Base-by-base conservation (phyloP, 805 yeast genomes). In the Candida krabiensis region DNA sequence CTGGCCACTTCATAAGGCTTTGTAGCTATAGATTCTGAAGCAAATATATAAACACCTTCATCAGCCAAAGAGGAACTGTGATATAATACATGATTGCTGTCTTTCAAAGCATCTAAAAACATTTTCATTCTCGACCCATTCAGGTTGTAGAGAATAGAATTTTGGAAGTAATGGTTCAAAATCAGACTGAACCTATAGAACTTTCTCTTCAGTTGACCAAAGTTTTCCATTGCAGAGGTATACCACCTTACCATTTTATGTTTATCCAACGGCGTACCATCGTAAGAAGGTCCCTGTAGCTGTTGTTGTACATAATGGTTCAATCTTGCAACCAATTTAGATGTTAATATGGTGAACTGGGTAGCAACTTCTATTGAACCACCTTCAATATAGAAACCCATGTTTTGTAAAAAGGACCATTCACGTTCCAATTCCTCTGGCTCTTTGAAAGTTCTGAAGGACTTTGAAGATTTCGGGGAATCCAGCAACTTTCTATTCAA, bases 371-470 rank as follows among this genome's bases (percentile, higher is more conserved):
- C 80, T 5, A 79, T 75, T 28, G 93, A 87, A 19, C 95, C 91
- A 5, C 87, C 85, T 28, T 85, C 89, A 19, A 93, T 74, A 49
- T 75, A 82, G 44, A 74, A 77, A 11, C 97, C 96, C 24, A 87
- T 72, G 50, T 80, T 80, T 50, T 77, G 85, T 47, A 93, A 67
- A 50, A 83, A 80, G 21, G 74, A 71, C 90, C 96, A 93, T 30
- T 86, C 86, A 37, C 72, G 77, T 53, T 88, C 95, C 33, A 93
- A 67, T 55, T 85, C 89, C 49, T 91, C 99, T 1, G 96, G 90
- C 53, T 87, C 97, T 53, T 87, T 87, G 61, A 86, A 87, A 0
- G 95, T 85, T 50, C 89, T 75, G 64, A 86, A 86, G 11, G 83
- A 75, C 28, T 70, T 68, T 4, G 71, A 68, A 3, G 77, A 71